These are phyloP conservation scores for Trifolium pratense DNA, from an alignment of 306 rosid genomes.

Conservation along the genomic window DNA sequence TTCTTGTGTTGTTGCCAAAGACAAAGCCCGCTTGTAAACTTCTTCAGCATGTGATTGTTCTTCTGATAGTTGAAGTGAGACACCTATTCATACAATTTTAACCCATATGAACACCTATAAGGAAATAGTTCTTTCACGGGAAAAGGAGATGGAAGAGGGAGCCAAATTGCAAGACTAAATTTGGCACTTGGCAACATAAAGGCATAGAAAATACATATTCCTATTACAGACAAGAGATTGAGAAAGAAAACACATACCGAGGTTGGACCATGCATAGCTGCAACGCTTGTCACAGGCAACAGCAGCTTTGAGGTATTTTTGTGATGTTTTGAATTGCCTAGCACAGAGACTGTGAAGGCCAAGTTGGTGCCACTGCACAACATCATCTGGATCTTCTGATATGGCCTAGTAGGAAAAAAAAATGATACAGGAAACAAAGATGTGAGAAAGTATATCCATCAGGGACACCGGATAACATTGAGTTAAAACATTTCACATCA, in stretches of 20 bases:
- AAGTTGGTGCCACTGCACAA: slow-evolving; percentile 93
- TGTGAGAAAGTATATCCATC: slow-evolving; percentile 18
- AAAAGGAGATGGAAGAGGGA: neutral
- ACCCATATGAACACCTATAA: slow-evolving; percentile 7
- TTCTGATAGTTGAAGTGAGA: slow-evolving; percentile 82
- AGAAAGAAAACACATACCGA: slow-evolving; percentile 54
- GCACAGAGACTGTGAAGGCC: slow-evolving; percentile 91
- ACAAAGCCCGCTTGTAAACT: slow-evolving; percentile 79
- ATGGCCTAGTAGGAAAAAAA: slow-evolving; percentile 64
- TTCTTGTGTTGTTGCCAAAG: slow-evolving; percentile 64
- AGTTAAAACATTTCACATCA: slow-evolving; percentile 24
- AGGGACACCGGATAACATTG: slow-evolving; percentile 10
- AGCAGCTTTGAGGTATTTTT: slow-evolving; percentile 82
- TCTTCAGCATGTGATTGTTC: slow-evolving; percentile 74
- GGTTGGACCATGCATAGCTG: slow-evolving; percentile 90
- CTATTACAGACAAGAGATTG: neutral
- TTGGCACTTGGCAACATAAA: slow-evolving; percentile 3
- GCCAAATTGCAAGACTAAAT: neutral
- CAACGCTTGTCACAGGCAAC: slow-evolving; percentile 69
- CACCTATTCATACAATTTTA: slow-evolving; percentile 58
- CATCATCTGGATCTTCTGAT: slow-evolving; percentile 91
- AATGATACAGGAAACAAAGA: slow-evolving; percentile 12
- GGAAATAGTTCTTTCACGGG: neutral
- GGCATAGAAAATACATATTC: slow-evolving; percentile 16
- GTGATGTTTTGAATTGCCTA: slow-evolving; percentile 76